Percentiles rank a stretch among this genome's conserved stretches.
phyloP scores from a whole-genome alignment of 2,329 filamentous ascomycete genomes.

The Penicillium sp. region DNA sequence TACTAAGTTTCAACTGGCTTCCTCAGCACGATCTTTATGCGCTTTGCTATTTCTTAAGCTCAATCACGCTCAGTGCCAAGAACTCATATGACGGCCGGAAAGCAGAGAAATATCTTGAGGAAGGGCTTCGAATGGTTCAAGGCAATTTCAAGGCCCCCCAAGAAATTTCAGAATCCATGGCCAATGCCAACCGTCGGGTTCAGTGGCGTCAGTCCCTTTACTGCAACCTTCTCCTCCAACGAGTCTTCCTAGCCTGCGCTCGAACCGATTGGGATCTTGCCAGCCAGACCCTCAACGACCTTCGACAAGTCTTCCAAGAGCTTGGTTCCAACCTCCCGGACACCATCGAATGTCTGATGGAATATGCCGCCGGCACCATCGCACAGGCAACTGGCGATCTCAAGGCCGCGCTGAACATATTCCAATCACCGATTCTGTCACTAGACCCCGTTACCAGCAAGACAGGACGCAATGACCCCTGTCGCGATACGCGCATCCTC shows the following conservation, averaged over 20 bases:
- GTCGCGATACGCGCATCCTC: conserved; percentile 65
- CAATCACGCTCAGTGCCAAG: conserved; percentile 55
- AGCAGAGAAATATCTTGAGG: conserved; percentile 57
- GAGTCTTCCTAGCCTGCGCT: conserved; percentile 67
- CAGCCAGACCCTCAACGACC: conserved; percentile 55
- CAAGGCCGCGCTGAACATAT: conserved; percentile 65
- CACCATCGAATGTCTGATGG: conserved; percentile 54
- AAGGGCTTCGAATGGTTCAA: conserved; percentile 55
- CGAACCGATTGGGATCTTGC: conserved; percentile 70
- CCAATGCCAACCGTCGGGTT: conserved; percentile 58
- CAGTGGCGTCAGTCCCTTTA: conserved; percentile 66
- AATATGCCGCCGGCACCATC: conserved; percentile 74
- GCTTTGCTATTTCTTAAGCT: conserved; percentile 60
- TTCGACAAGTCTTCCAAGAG: conserved; percentile 51
- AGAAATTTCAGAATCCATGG: conserved; percentile 53
- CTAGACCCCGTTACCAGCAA: conserved; percentile 47
- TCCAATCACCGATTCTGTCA: conserved; percentile 61
- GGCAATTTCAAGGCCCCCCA: conserved; percentile 45
- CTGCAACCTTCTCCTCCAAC: conserved; percentile 69
- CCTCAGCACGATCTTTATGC: conserved; percentile 60
- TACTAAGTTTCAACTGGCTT: conserved; percentile 61
- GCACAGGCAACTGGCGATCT: conserved; percentile 75
- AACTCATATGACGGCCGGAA: conserved; percentile 57
- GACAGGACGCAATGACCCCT: conserved; percentile 49
- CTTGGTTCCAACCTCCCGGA: conserved; percentile 42